phyloP scores from a whole-genome alignment of 441 rosid species.

The Gossypium lobatum region DNA sequence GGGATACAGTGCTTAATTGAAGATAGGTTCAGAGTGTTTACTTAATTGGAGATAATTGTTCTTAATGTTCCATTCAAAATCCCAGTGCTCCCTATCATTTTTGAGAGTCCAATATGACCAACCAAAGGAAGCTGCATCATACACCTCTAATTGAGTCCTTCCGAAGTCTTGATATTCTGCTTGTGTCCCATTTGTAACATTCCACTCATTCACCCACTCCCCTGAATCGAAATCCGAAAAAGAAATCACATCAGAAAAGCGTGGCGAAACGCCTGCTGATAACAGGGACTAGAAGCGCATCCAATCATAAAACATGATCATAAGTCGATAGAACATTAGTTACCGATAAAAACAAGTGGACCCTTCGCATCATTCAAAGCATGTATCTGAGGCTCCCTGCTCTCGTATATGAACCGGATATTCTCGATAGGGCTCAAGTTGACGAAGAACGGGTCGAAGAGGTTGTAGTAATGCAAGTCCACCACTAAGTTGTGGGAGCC shows the following conservation, averaged over 20 bases:
- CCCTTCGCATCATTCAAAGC: constrained; percentile 47
- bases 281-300: background rate
- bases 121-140: constrained; percentile 63
- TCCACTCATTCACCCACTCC: constrained; percentile 84
- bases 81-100: constrained; percentile 73
- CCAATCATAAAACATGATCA: background rate
- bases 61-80: constrained; percentile 69
- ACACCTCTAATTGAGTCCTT: constrained; percentile 56
- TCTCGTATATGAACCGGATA: constrained; percentile 46
- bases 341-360: constrained; percentile 63
- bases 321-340: constrained; percentile 1
- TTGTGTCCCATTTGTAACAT: constrained; percentile 42
- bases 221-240: constrained; percentile 33
- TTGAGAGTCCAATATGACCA: constrained; percentile 79
- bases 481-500: constrained; percentile 55
- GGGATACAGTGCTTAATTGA: background rate
- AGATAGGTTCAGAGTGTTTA: constrained; percentile 21
- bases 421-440: constrained; percentile 52
- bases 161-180: constrained; percentile 61
- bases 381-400: constrained; percentile 52
- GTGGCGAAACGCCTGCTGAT: background rate
- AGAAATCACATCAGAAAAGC: background rate
- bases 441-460: constrained; percentile 52
- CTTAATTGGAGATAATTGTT: constrained; percentile 58
- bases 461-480: constrained; percentile 76